A percentile compares a stretch with the other conserved stretches of the same genome.
These are phyloP conservation scores for Trichoderma citrinoviride DNA, from an alignment of 2,329 filamentous ascomycete genomes.

Conservation along the genomic window DNA sequence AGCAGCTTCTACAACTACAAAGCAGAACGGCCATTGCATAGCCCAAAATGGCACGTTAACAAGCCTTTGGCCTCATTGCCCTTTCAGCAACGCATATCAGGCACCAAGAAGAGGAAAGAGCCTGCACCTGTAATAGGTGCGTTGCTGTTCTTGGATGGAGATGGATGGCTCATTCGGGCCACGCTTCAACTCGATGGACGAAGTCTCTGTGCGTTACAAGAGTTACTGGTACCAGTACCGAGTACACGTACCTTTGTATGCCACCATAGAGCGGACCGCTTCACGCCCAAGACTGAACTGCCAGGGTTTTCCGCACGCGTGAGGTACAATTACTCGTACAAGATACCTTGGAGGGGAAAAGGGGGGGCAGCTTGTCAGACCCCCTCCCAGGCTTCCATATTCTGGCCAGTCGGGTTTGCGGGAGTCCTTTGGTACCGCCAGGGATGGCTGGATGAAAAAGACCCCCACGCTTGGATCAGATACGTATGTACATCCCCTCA, in stretches of 20 bases:
- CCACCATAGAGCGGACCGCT: background rate
- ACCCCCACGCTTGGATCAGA: constrained; percentile 21
- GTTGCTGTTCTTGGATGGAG: constrained; percentile 19
- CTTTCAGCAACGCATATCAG: constrained; percentile 9
- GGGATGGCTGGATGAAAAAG: constrained; percentile 7
- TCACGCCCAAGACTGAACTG: background rate
- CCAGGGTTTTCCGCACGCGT: constrained; percentile 4
- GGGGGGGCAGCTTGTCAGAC: background rate
- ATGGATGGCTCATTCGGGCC: background rate
- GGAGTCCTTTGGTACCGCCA: constrained; percentile 15
- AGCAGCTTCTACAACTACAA: background rate
- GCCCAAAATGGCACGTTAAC: background rate
- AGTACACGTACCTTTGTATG: background rate
- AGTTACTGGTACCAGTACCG: too few relatives aligned
- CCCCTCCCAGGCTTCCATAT: constrained; percentile 3
- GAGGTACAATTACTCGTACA: background rate
- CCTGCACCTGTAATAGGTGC: constrained; percentile 8
- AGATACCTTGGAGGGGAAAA: background rate
- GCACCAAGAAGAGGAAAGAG: constrained; percentile 5
- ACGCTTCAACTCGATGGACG: background rate
- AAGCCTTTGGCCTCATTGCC: background rate
- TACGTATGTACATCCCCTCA: background rate
- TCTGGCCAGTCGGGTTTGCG: constrained; percentile 22
- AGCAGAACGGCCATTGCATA: background rate
- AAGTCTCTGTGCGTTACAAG: too few relatives aligned